These are phyloP conservation scores for Acer saccharum DNA, from an alignment of 345 rosid species.

Conservation along the genomic window DNA sequence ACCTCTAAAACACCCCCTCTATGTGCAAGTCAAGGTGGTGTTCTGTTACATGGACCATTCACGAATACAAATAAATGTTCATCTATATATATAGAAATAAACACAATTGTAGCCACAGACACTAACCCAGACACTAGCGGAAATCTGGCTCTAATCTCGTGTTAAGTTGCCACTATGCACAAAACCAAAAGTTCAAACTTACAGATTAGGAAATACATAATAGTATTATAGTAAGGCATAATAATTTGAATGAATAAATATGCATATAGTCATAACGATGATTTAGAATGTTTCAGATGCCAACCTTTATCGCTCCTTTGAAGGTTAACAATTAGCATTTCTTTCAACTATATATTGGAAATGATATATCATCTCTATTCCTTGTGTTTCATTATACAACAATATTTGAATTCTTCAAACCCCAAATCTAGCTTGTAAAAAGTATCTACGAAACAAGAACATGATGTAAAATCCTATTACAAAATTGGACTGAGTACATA, in stretches of 20 bases:
- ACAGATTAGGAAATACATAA: no score
- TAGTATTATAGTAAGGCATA: not conserved
- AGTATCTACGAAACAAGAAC: not conserved
- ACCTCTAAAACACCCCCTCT: not conserved
- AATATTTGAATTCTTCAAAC: not conserved
- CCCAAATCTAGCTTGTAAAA: not conserved
- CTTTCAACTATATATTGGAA: not conserved
- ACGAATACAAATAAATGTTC: not conserved
- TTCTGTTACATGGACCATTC: not conserved
- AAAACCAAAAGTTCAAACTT: no score
- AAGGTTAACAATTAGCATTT: not conserved
- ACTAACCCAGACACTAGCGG: not conserved
- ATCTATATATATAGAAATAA: not conserved
- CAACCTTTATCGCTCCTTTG: not conserved
- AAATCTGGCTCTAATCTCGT: no score
- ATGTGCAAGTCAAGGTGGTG: no score
- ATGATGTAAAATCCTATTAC: not conserved
- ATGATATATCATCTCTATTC: not conserved
- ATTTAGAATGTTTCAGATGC: not conserved
- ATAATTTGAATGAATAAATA: not conserved
- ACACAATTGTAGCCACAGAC: no score
- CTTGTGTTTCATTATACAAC: not conserved
- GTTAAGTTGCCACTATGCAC: no score
- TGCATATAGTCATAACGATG: not conserved
- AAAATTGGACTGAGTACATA: not conserved